Percentiles rank a stretch among this genome's conserved stretches.
Evolutionary conservation across 2,329 filamentous ascomycete species (phyloP).

Genomic region (Aspergillus fijiensis): DNA sequence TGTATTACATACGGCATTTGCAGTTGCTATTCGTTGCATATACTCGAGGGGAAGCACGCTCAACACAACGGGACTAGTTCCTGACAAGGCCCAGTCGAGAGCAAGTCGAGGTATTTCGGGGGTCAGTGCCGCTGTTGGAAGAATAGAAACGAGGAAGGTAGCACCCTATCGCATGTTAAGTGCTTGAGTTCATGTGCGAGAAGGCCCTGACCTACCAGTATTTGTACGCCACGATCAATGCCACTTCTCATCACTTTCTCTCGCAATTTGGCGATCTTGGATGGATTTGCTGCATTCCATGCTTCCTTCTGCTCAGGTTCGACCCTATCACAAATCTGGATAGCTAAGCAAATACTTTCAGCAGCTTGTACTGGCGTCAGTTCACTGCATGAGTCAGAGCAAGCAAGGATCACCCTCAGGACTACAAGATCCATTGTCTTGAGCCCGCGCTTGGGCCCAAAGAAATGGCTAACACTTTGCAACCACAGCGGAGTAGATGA

Average conservation of each 20-base stretch:
- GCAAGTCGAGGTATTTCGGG: constrained; percentile 27
- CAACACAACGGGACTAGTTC: constrained; percentile 22
- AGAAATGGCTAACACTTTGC: constrained; percentile 39
- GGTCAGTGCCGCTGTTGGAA: constrained; percentile 25
- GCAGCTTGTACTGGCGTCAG: constrained; percentile 28
- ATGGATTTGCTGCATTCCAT: constrained; percentile 35
- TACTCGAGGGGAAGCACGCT: constrained; percentile 23
- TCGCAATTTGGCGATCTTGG: constrained; percentile 39
- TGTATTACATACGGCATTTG: constrained; percentile 37
- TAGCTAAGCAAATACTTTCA: constrained; percentile 39
- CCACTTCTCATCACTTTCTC: constrained; percentile 37
- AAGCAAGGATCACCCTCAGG: constrained; percentile 41
- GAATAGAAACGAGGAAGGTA: constrained; percentile 31
- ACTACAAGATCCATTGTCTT: constrained; percentile 45
- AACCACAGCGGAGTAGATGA: constrained; percentile 31
- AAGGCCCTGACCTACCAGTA: constrained; percentile 31
- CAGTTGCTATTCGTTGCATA: constrained; percentile 34
- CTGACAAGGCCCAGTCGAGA: constrained; percentile 27
- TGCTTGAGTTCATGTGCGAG: not conserved
- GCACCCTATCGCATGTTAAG: constrained; percentile 28
- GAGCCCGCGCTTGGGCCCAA: constrained; percentile 38
- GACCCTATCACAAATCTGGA: constrained; percentile 37
- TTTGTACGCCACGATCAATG: constrained; percentile 31
- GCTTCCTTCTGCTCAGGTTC: constrained; percentile 30
- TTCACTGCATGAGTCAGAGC: constrained; percentile 36